Evolutionary conservation across 2,329 filamentous ascomycete species (phyloP).

Genomic region (Dothistroma pini): DNA sequence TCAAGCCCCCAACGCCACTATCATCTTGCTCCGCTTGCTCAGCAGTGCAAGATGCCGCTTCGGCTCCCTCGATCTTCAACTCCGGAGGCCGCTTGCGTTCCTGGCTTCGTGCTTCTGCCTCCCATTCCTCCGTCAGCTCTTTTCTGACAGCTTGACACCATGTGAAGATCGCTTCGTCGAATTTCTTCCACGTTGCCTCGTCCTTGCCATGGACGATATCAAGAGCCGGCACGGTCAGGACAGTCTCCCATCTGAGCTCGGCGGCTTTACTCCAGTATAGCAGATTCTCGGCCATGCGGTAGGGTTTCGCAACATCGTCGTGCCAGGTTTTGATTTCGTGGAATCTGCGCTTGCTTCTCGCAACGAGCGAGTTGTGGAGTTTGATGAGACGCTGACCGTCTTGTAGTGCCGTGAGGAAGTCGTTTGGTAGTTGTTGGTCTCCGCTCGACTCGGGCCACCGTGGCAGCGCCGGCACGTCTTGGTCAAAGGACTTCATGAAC

Average conservation of each 20-base stretch:
- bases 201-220: constrained; percentile 75
- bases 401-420: constrained; percentile 70
- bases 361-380: constrained; percentile 85
- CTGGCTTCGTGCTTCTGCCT: constrained; percentile 29
- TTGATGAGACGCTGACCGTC: constrained; percentile 78
- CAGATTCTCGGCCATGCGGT: constrained; percentile 88
- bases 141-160: constrained; percentile 82
- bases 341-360: constrained; percentile 80
- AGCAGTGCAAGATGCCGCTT: neutral
- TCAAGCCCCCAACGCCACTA: neutral
- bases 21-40: constrained; percentile 1
- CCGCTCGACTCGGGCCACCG: constrained; percentile 55
- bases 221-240: constrained; percentile 78
- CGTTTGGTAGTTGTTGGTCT: constrained; percentile 41
- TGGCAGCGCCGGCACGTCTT: constrained; percentile 60
- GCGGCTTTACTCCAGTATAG: constrained; percentile 96
- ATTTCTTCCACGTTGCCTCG: constrained; percentile 66
- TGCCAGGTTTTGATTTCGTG: constrained; percentile 86
- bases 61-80: constrained; percentile 27
- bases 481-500: constrained; percentile 75
- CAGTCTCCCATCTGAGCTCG: constrained; percentile 87
- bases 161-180: constrained; percentile 75
- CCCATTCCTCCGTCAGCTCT: constrained; percentile 75
- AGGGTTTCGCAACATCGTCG: constrained; percentile 90
- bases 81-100: constrained; percentile 28